Evolutionary conservation across 345 rosid genomes (phyloP).

Genomic region (Euphorbia pulcherrima): DNA sequence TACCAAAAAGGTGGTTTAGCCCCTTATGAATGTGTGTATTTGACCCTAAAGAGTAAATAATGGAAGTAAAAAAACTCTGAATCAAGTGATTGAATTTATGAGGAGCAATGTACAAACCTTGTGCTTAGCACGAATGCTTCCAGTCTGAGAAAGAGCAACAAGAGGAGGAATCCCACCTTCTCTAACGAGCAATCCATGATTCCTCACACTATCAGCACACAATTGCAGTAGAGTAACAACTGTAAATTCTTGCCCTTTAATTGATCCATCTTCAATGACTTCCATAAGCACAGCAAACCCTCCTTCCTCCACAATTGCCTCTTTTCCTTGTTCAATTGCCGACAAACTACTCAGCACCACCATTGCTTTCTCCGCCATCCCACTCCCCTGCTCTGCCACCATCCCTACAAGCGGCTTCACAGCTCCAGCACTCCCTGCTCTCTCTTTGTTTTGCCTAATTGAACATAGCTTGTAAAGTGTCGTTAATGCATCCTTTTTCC

Average conservation of each 20-base stretch:
- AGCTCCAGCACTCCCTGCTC: slow-evolving; percentile 83
- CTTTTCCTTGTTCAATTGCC: slow-evolving; percentile 63
- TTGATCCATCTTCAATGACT: slow-evolving; percentile 82
- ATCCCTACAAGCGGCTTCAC: slow-evolving; percentile 81
- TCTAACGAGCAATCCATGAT: slow-evolving; percentile 80
- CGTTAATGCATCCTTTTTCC: slow-evolving; percentile 85
- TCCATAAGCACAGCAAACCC: slow-evolving; percentile 89
- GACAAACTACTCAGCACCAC: slow-evolving; percentile 80
- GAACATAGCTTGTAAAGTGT: slow-evolving; percentile 91
- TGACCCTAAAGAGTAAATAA: not conserved
- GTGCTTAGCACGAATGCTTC: slow-evolving; percentile 65
- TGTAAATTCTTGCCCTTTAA: slow-evolving; percentile 84
- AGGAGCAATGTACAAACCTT: slow-evolving; percentile 41
- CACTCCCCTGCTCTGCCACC: slow-evolving; percentile 70
- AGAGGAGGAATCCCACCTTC: slow-evolving; percentile 99
- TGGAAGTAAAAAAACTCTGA: not conserved
- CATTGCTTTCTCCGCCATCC: slow-evolving; percentile 98
- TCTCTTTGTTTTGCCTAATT: slow-evolving; percentile 72
- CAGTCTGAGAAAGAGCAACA: slow-evolving; percentile 83
- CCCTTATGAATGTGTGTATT: no score
- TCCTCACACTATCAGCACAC: slow-evolving; percentile 65
- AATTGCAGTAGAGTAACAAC: slow-evolving; percentile 74
- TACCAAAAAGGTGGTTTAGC: no score
- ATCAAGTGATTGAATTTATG: not conserved
- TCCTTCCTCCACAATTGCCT: slow-evolving; percentile 77